Evolutionary conservation across 345 rosid genomes (phyloP).

Genomic region (Citrus maxima): DNA sequence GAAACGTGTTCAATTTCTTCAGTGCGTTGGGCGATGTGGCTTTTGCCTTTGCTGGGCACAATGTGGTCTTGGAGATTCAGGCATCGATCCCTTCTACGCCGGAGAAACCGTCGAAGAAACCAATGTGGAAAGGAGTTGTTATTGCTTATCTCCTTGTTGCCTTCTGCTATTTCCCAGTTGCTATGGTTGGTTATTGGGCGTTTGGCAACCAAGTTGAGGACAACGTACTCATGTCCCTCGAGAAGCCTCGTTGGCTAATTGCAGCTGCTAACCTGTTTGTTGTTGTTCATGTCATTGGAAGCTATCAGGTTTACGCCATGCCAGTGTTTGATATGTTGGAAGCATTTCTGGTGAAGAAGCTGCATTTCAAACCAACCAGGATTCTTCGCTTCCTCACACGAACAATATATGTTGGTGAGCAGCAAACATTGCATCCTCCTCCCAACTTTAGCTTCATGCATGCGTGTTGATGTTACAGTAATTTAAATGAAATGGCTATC

Average conservation of each 20-base stretch:
- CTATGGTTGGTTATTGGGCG: slow-evolving; percentile 45
- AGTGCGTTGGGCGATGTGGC: slow-evolving; percentile 63
- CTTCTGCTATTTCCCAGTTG: slow-evolving; percentile 68
- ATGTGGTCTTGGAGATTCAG: slow-evolving; percentile 69
- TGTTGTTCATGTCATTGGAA: slow-evolving; percentile 67
- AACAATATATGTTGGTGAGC: slow-evolving; percentile 55
- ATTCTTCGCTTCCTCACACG: slow-evolving; percentile 52
- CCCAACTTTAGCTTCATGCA: neutral
- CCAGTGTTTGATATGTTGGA: slow-evolving; percentile 71
- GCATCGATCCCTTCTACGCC: slow-evolving; percentile 71
- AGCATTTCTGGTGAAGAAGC: slow-evolving; percentile 38
- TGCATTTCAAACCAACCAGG: slow-evolving; percentile 45
- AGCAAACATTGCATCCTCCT: neutral
- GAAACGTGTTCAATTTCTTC: slow-evolving; percentile 39
- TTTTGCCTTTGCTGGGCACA: slow-evolving; percentile 67
- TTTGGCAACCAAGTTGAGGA: slow-evolving; percentile 62
- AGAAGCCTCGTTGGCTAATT: slow-evolving; percentile 61
- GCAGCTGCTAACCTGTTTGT: slow-evolving; percentile 55
- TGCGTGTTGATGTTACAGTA: neutral
- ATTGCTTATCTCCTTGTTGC: slow-evolving; percentile 56
- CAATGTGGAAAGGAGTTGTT: slow-evolving; percentile 67
- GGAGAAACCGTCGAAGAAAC: slow-evolving; percentile 58
- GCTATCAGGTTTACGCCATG: slow-evolving; percentile 66
- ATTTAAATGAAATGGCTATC: neutral
- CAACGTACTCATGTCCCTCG: slow-evolving; percentile 52